Evolutionary conservation across 1,284 basidiomycete genomes (phyloP).

Genomic region (Cutaneotrichosporon cyanovorans): DNA sequence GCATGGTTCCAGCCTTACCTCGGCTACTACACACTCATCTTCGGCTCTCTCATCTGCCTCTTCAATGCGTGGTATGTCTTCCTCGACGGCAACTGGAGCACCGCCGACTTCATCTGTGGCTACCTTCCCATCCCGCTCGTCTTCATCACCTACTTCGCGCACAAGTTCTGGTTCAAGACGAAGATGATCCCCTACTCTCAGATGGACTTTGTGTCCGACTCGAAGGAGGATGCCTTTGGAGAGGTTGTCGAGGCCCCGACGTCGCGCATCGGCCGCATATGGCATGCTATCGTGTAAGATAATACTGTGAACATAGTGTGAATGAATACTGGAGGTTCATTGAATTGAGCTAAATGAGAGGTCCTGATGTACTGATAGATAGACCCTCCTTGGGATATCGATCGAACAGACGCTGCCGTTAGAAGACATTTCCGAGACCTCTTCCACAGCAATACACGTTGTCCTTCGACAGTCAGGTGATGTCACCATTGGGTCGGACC

Average conservation of each 20-base stretch:
- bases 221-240: constrained; percentile 7
- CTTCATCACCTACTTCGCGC: constrained; percentile 46
- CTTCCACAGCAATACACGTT: too few relatives aligned
- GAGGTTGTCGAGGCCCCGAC: neutral
- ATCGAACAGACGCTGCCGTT: too few relatives aligned
- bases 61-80: constrained; percentile 10
- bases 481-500: too few relatives aligned
- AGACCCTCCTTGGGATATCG: too few relatives aligned
- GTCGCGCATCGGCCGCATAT: neutral
- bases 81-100: constrained; percentile 12
- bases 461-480: too few relatives aligned
- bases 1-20: constrained; percentile 53
- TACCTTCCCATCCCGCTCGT: constrained; percentile 14
- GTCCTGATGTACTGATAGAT: too few relatives aligned
- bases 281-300: neutral
- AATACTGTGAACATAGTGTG: too few relatives aligned
- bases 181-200: constrained; percentile 20
- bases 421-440: too few relatives aligned
- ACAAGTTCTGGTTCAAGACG: constrained; percentile 31
- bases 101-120: constrained; percentile 10
- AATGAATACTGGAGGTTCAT: too few relatives aligned
- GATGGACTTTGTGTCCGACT: constrained; percentile 29
- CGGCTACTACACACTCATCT: constrained; percentile 39
- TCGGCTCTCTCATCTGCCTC: constrained; percentile 9
- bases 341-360: too few relatives aligned